A percentile compares a stretch with the other conserved stretches of the same genome.
Evolutionary conservation across 2,329 filamentous ascomycete genomes (phyloP).

Genomic region (Amphichorda felina): DNA sequence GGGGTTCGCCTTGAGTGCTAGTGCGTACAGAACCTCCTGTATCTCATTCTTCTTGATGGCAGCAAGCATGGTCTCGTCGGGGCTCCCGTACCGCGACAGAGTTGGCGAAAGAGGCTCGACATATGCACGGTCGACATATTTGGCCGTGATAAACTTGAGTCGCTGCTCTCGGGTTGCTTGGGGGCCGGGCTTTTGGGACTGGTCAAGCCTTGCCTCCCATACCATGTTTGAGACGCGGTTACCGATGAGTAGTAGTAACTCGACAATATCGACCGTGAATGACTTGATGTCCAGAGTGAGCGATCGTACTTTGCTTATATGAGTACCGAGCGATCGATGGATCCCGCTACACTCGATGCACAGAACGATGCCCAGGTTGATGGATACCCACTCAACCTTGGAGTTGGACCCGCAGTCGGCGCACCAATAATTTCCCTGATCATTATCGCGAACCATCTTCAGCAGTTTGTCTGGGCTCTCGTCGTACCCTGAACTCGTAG

Average conservation of each 20-base stretch:
- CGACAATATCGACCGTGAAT: conserved; percentile 94
- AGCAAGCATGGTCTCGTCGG: conserved; percentile 82
- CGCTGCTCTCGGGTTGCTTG: conserved; percentile 81
- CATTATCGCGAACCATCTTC: conserved; percentile 75
- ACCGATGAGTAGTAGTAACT: conserved; percentile 80
- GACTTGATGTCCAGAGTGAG: conserved; percentile 91
- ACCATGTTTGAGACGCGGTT: conserved; percentile 95
- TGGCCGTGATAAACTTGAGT: conserved; percentile 87
- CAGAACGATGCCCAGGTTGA: conserved; percentile 90
- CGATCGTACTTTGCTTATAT: conserved; percentile 95
- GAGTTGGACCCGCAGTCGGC: conserved; percentile 85
- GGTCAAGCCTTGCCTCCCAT: conserved; percentile 81
- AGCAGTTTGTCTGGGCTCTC: conserved; percentile 79
- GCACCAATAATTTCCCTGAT: conserved; percentile 87
- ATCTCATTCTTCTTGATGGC: conserved; percentile 96
- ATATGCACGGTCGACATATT: conserved; percentile 78
- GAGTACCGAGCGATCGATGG: conserved; percentile 87
- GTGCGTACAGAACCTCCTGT: conserved; percentile 79
- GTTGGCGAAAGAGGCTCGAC: conserved; percentile 69
- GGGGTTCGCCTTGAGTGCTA: conserved; percentile 77
- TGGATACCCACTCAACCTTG: conserved; percentile 98
- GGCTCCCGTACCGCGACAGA: conserved; percentile 61
- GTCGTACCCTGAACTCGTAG: conserved; percentile 60
- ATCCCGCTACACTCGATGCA: conserved; percentile 98
- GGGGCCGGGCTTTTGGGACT: conserved; percentile 57